Percentiles rank a stretch among this genome's conserved stretches.
phyloP scores from a whole-genome alignment of 441 rosid species.

The Kokia cookei region DNA sequence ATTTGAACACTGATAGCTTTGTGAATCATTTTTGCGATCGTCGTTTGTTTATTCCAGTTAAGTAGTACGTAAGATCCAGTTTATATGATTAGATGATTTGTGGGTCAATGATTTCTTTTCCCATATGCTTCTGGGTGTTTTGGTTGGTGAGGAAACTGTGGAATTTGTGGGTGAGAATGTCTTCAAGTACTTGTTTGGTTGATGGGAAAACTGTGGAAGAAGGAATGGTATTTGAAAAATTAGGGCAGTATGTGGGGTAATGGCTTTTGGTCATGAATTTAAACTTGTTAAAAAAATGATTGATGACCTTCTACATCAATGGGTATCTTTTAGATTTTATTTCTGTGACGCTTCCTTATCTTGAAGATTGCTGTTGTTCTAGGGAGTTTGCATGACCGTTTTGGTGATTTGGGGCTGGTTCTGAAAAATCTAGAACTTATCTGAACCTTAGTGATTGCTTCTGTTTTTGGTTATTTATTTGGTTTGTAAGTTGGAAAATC shows the following conservation, averaged over 20 bases:
- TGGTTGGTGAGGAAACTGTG: neutral
- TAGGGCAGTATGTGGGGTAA: neutral
- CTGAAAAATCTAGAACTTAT: too few relatives aligned
- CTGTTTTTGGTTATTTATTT: neutral
- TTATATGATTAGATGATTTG: neutral
- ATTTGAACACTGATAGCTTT: neutral
- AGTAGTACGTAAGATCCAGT: neutral
- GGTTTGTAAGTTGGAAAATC: neutral
- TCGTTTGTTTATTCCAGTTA: too few relatives aligned
- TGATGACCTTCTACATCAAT: neutral
- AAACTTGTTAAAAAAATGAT: neutral
- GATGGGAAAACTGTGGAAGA: neutral
- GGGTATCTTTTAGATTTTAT: neutral
- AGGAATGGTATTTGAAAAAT: neutral
- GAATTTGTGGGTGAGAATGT: neutral
- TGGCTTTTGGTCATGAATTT: neutral
- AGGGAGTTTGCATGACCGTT: neutral
- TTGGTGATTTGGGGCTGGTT: neutral
- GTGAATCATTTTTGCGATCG: neutral
- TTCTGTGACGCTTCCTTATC: neutral
- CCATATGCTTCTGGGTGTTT: neutral
- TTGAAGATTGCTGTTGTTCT: neutral
- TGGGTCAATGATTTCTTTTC: neutral
- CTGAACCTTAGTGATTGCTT: neutral
- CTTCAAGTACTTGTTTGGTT: neutral